phyloP scores from a whole-genome alignment of 768 basidiomycete genomes.

The Boletus eberwhitei region DNA sequence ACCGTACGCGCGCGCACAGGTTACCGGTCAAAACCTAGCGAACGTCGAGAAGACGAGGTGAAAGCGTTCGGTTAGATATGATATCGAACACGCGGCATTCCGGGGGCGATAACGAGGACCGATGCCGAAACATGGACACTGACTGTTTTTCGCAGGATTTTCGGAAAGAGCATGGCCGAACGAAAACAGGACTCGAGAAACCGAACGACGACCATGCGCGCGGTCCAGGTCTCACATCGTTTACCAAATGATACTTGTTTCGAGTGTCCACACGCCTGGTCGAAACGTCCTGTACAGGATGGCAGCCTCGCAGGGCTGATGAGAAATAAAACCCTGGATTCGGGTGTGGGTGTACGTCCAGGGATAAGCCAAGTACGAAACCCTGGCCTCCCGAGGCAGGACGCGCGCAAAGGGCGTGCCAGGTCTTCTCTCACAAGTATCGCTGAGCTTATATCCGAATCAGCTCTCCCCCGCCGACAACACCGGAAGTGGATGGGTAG shows the following conservation, averaged over 20 bases:
- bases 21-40: neutral
- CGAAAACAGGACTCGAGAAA: conserved; percentile 8
- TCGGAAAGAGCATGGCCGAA: conserved; percentile 1
- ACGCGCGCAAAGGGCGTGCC: conserved; percentile 31
- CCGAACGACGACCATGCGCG: conserved; percentile 26
- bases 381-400: conserved; percentile 13
- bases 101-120: conserved; percentile 23
- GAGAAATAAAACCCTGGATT: conserved; percentile 22
- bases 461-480: conserved; percentile 7
- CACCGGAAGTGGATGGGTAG: conserved; percentile 8
- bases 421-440: conserved; percentile 13
- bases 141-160: conserved; percentile 8
- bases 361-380: conserved; percentile 12
- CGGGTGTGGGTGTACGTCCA: conserved; percentile 13
- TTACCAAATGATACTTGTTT: conserved; percentile 24
- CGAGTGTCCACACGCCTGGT: conserved; percentile 9
- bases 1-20: conserved; percentile 2
- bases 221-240: conserved; percentile 24
- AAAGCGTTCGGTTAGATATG: conserved; percentile 30
- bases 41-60: conserved; percentile 11
- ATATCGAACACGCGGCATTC: conserved; percentile 14
- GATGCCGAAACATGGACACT: conserved; percentile 19
- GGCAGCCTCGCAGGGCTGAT: conserved; percentile 21
- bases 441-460: conserved; percentile 10
- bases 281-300: conserved; percentile 12